Conservation (phyloP, 2,329 filamentous ascomycete species). For the Hortaea werneckii region DNA sequence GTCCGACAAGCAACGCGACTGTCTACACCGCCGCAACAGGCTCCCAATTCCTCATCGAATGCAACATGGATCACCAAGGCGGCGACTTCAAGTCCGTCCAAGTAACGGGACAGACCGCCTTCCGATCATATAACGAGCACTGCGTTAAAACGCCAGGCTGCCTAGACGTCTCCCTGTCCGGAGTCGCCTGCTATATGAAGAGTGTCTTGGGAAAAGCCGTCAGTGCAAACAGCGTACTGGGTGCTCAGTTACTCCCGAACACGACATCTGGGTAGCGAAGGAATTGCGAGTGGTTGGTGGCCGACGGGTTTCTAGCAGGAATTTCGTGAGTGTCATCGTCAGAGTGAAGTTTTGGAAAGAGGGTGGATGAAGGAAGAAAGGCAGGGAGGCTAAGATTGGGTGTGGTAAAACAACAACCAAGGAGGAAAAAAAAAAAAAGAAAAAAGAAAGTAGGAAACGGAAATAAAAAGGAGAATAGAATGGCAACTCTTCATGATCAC, state of each 20-base stretch:
- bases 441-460: too few species aligned
- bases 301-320: not conserved
- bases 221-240: not conserved
- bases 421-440: too few species aligned
- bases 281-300: not conserved
- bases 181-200: not conserved
- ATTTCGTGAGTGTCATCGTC: too few species aligned
- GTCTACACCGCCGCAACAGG: not conserved
- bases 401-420: too few species aligned
- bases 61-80: not conserved
- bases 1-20: not conserved
- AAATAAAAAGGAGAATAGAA: too few species aligned
- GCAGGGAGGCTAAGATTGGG: too few species aligned
- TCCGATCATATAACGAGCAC: not conserved
- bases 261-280: conserved; percentile 5
- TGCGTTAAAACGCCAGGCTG: not conserved
- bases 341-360: too few species aligned
- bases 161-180: not conserved
- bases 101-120: not conserved
- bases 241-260: not conserved
- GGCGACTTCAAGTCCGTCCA: not conserved
- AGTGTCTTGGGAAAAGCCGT: not conserved
- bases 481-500: too few species aligned
- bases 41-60: not conserved
- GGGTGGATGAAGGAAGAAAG: too few species aligned